Conservation (phyloP, 2,329 filamentous ascomycete species). For the Penicillium capsulatum region DNA sequence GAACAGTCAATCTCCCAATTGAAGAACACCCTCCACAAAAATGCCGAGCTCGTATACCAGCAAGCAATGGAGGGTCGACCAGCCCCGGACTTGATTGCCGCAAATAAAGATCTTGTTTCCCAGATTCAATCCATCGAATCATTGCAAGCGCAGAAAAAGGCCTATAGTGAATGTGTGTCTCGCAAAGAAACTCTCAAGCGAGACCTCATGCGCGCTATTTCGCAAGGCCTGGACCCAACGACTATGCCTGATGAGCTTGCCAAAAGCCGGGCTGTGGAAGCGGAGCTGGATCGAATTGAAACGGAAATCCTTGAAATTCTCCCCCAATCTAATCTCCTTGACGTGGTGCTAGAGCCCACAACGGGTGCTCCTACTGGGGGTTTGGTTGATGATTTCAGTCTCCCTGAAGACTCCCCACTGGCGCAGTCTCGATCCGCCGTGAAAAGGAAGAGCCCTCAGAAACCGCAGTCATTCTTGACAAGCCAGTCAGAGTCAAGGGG, state of each 20-base stretch:
- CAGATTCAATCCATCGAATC: slow-evolving; percentile 38
- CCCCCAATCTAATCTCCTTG: slow-evolving; percentile 27
- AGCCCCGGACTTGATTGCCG: slow-evolving; percentile 31
- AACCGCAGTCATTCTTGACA: slow-evolving; percentile 1
- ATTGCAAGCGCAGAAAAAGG: slow-evolving; percentile 27
- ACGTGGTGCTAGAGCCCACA: slow-evolving; percentile 3
- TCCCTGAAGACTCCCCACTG: not conserved
- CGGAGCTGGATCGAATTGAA: slow-evolving; percentile 35
- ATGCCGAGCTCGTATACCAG: slow-evolving; percentile 38
- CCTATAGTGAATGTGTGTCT: slow-evolving; percentile 26
- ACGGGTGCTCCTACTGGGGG: too few species aligned
- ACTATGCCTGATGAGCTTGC: slow-evolving; percentile 32
- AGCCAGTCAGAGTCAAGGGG: slow-evolving; percentile 7
- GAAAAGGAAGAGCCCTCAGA: slow-evolving; percentile 4
- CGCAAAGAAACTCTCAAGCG: slow-evolving; percentile 35
- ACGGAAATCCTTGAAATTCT: slow-evolving; percentile 33
- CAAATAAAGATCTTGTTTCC: slow-evolving; percentile 34
- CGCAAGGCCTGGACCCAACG: slow-evolving; percentile 31
- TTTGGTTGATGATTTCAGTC: too few species aligned
- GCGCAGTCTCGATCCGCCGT: slow-evolving; percentile 1
- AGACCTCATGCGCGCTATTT: slow-evolving; percentile 34
- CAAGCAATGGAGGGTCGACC: slow-evolving; percentile 35
- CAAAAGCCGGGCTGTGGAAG: slow-evolving; percentile 31
- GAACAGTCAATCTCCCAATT: slow-evolving; percentile 27
- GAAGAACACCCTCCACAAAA: slow-evolving; percentile 29